These are phyloP conservation scores for Meripilus lineatus DNA, from an alignment of 1,284 basidiomycete genomes.

Conservation along the genomic window DNA sequence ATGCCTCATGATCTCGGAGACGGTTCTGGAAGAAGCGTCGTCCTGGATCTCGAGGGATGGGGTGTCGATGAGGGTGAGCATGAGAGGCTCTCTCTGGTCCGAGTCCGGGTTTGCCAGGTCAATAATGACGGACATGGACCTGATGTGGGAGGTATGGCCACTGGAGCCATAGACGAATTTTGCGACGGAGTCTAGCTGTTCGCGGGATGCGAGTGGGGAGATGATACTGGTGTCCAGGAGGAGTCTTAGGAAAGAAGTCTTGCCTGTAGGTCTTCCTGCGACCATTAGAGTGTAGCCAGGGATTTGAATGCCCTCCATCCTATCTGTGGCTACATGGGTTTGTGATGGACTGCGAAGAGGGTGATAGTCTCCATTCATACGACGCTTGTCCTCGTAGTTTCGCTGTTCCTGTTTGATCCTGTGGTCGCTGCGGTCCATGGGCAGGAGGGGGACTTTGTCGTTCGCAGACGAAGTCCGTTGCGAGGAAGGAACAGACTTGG, in stretches of 20 bases:
- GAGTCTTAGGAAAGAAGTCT: constrained; percentile 76
- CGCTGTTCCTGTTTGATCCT: constrained; percentile 41
- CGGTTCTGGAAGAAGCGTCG: constrained; percentile 45
- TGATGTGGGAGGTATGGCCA: constrained; percentile 62
- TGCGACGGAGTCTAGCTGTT: constrained; percentile 69
- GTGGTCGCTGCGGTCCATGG: constrained; percentile 35
- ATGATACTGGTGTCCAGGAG: constrained; percentile 70
- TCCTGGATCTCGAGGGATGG: constrained; percentile 69
- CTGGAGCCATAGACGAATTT: constrained; percentile 72
- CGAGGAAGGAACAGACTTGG: constrained; percentile 23
- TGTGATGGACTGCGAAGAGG: constrained; percentile 14
- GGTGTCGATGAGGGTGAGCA: constrained; percentile 72
- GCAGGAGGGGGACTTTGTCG: background rate
- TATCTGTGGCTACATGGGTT: constrained; percentile 13
- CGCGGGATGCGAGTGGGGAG: constrained; percentile 50
- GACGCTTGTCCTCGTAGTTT: constrained; percentile 31
- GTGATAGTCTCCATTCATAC: too few species aligned
- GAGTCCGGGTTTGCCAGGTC: constrained; percentile 37
- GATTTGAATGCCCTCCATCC: constrained; percentile 18
- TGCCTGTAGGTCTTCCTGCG: constrained; percentile 70
- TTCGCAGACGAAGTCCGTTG: constrained; percentile 17
- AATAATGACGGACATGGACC: constrained; percentile 63
- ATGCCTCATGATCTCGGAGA: constrained; percentile 60
- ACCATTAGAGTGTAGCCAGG: constrained; percentile 66
- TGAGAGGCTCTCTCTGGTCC: constrained; percentile 41